Evolutionary conservation across 805 yeast genomes (phyloP).

Genomic region (Ogataea parapolymorpha): DNA sequence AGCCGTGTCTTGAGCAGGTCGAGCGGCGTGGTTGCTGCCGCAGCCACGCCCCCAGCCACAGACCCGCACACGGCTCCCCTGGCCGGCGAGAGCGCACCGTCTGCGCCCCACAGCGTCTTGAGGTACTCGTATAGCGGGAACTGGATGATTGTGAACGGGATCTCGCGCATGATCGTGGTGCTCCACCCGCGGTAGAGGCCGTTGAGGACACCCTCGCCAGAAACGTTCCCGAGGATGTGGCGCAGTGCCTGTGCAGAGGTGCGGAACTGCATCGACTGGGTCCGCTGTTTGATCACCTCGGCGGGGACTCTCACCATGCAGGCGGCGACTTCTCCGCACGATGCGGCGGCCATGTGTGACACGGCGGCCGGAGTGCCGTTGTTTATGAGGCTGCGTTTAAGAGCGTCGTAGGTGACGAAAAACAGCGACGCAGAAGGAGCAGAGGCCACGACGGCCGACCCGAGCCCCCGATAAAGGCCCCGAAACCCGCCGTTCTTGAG

Average conservation of each 20-base stretch:
- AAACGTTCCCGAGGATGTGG: constrained; percentile 54
- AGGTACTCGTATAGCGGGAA: constrained; percentile 89
- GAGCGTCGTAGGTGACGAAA: constrained; percentile 79
- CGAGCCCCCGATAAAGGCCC: constrained; percentile 89
- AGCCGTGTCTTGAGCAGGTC: constrained; percentile 80
- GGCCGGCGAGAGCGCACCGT: constrained; percentile 50
- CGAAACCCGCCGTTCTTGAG: constrained; percentile 88
- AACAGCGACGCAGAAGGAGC: constrained; percentile 86
- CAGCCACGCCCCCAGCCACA: constrained; percentile 78
- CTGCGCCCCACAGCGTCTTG: constrained; percentile 54
- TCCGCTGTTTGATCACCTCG: constrained; percentile 91
- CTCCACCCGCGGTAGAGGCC: constrained; percentile 94
- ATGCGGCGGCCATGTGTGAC: constrained; percentile 85
- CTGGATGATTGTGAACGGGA: constrained; percentile 94
- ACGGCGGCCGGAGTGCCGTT: constrained; percentile 33
- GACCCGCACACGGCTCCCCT: constrained; percentile 86
- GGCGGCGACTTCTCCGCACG: constrained; percentile 89
- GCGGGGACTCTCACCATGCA: constrained; percentile 95
- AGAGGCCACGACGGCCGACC: constrained; percentile 89
- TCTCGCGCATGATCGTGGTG: constrained; percentile 90
- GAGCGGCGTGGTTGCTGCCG: constrained; percentile 76
- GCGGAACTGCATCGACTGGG: constrained; percentile 66
- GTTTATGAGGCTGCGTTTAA: constrained; percentile 42
- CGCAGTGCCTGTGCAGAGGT: constrained; percentile 67
- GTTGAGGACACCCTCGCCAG: constrained; percentile 72